Percentiles rank a stretch among this genome's conserved stretches.
Evolutionary conservation across 345 rosid species (phyloP).

Genomic region (Citrus mangshanensis): DNA sequence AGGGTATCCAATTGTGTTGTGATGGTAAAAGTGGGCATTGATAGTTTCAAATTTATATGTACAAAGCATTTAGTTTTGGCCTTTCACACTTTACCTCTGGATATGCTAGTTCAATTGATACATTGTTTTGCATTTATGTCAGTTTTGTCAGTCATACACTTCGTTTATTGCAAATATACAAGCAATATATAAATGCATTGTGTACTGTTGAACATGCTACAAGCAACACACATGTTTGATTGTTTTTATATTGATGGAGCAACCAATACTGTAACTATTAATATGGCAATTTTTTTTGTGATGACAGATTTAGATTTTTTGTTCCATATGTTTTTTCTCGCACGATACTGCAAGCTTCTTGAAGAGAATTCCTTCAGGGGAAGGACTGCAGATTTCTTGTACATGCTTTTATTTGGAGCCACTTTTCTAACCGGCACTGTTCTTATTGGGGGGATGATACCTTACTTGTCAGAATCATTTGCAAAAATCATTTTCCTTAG

Average conservation of each 20-base stretch:
- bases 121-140: neutral
- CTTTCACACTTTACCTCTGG: neutral
- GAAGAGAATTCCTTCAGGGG: constrained; percentile 99
- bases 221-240: neutral
- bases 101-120: neutral
- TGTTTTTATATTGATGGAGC: neutral
- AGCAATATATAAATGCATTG: neutral
- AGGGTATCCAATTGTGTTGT: neutral
- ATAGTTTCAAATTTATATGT: neutral
- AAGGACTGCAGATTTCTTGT: constrained; percentile 95
- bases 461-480: constrained; percentile 83
- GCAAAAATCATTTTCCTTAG: constrained; percentile 94
- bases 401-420: constrained; percentile 98
- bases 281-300: constrained; percentile 13
- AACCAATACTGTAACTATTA: neutral
- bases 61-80: neutral
- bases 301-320: constrained; percentile 86
- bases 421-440: constrained; percentile 79
- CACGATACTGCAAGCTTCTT: constrained; percentile 96
- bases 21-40: neutral
- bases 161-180: neutral
- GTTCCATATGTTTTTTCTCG: constrained; percentile 99
- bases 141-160: neutral
- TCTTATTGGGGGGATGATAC: constrained; percentile 92
- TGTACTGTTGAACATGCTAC: neutral